Percentiles rank a stretch among this genome's conserved stretches.
Conservation (phyloP, 148 eudicot genomes). For the Chenopodium berlandieri region DNA sequence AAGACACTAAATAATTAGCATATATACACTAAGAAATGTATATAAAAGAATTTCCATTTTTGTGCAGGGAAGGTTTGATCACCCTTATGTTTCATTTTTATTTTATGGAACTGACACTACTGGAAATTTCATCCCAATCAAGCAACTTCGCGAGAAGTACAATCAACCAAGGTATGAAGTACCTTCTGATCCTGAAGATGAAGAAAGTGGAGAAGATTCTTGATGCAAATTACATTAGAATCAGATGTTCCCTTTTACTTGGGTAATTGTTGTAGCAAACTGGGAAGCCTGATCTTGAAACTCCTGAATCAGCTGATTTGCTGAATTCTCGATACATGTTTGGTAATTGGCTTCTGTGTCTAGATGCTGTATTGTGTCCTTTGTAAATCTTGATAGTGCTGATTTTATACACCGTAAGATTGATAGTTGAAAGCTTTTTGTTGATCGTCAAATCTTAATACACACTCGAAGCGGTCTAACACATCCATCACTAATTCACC, state of each 20-base stretch:
- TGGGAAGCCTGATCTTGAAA: not conserved
- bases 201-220: conserved; percentile 39
- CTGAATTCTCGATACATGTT: not conserved
- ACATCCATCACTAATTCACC: no score
- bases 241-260: no score
- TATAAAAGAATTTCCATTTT: not conserved
- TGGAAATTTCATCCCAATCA: conserved; percentile 86
- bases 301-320: not conserved
- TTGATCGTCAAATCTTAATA: no score
- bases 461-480: no score
- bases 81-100: conserved; percentile 80
- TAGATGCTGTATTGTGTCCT: not conserved
- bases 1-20: not conserved
- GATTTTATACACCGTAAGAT: no score
- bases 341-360: not conserved
- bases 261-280: not conserved
- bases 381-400: not conserved
- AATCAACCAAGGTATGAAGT: conserved; percentile 77
- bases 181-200: conserved; percentile 60
- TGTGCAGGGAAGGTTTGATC: conserved; percentile 81
- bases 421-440: no score
- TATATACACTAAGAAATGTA: not conserved
- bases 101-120: conserved; percentile 82
- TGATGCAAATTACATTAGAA: conserved; percentile 13
- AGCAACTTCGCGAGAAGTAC: conserved; percentile 90